phyloP scores from a whole-genome alignment of 257 asterid species.

The Phtheirospermum japonicum region DNA sequence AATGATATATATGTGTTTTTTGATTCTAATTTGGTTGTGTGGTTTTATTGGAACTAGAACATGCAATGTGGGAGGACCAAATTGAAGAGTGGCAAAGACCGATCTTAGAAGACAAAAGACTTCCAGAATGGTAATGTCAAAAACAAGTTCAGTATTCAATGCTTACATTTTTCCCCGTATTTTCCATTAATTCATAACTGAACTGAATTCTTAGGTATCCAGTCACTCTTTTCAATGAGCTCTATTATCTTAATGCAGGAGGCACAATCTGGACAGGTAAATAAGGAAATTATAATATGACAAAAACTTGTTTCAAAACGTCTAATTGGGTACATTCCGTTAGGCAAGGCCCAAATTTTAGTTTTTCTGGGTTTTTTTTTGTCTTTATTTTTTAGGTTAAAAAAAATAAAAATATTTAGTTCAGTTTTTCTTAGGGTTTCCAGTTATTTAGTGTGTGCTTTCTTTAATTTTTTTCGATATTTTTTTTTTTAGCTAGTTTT shows the following conservation, averaged over 20 bases:
- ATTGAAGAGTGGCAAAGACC: conserved; percentile 86
- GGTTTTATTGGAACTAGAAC: conserved; percentile 29
- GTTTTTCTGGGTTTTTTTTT: too few relatives aligned
- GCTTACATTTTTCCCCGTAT: conserved; percentile 17
- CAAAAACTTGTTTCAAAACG: too few relatives aligned
- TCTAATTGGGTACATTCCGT: too few relatives aligned
- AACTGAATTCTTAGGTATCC: conserved; percentile 52
- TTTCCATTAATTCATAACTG: conserved; percentile 18
- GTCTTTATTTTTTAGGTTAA: too few relatives aligned
- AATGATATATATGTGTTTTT: too few relatives aligned
- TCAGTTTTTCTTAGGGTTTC: too few relatives aligned
- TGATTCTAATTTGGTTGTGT: conserved; percentile 1
- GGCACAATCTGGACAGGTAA: conserved; percentile 88
- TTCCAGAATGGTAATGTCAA: conserved; percentile 67
- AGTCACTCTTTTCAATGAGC: conserved; percentile 77
- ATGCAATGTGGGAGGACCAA: conserved; percentile 52
- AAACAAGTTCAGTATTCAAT: neutral
- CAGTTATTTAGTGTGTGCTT: too few relatives aligned
- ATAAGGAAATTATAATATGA: neutral
- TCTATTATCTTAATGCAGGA: conserved; percentile 76
- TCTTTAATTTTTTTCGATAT: too few relatives aligned
- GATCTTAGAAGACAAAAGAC: conserved; percentile 65
- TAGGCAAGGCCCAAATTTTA: too few relatives aligned
- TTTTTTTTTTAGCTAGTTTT: too few relatives aligned
- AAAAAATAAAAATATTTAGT: too few relatives aligned